Evolutionary conservation across 257 asterid species (phyloP).

Genomic region (Lithospermum erythrorhizon): DNA sequence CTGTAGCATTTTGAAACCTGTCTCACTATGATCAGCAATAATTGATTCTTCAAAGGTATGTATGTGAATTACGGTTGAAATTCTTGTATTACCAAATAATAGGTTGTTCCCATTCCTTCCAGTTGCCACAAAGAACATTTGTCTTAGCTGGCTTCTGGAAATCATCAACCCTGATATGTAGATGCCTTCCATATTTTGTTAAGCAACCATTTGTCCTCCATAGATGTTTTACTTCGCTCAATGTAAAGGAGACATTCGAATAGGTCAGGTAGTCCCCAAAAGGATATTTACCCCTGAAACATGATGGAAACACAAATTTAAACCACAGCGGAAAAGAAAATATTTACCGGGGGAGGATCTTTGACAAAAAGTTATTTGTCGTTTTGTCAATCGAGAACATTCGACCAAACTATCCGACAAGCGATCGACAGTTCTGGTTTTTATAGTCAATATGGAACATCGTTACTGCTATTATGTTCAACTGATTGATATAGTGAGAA

Average conservation of each 20-base stretch:
- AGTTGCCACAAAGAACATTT: constrained; percentile 76
- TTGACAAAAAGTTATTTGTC: background rate
- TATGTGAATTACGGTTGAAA: background rate
- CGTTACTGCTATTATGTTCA: background rate
- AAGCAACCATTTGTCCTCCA: constrained; percentile 82
- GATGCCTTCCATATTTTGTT: constrained; percentile 64
- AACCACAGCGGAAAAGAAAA: background rate
- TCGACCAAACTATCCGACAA: background rate
- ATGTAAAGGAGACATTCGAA: constrained; percentile 61
- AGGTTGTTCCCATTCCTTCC: constrained; percentile 85
- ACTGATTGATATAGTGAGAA: background rate
- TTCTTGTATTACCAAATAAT: constrained; percentile 56
- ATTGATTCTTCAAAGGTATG: background rate
- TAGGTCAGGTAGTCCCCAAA: constrained; percentile 76
- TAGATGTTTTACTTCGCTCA: constrained; percentile 86
- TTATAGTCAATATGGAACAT: background rate
- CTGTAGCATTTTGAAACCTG: constrained; percentile 97
- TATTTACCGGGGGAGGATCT: too few species aligned
- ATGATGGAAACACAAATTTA: constrained; percentile 7
- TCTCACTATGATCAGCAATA: constrained; percentile 11
- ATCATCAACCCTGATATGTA: constrained; percentile 82
- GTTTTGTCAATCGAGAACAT: background rate
- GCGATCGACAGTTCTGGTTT: background rate
- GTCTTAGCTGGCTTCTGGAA: constrained; percentile 74
- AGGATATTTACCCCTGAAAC: constrained; percentile 74